Conservation (phyloP, 352 stramenopile species). For the Globisporangium abappressorium region DNA sequence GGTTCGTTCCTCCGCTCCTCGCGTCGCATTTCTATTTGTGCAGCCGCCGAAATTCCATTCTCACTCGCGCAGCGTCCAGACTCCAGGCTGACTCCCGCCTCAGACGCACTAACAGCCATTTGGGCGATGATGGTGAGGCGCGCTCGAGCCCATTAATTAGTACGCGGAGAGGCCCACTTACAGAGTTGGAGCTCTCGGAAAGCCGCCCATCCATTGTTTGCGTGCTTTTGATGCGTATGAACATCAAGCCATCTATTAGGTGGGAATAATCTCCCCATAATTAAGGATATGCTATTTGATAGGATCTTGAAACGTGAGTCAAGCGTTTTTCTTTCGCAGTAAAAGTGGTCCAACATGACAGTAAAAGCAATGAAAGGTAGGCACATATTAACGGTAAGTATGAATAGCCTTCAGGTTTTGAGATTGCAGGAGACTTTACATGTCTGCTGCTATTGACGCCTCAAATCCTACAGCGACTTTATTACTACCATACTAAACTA, state of each 20-base stretch:
- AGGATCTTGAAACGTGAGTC: background rate
- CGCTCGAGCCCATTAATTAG: background rate
- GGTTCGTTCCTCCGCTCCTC: background rate
- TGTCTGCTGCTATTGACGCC: background rate
- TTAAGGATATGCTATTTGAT: background rate
- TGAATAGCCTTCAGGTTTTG: background rate
- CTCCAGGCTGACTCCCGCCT: background rate
- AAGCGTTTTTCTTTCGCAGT: background rate
- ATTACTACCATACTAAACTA: background rate
- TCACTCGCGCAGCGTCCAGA: background rate
- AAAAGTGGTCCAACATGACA: background rate
- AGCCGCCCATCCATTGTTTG: background rate
- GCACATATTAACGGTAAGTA: background rate
- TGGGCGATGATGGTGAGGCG: background rate
- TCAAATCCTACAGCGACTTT: background rate
- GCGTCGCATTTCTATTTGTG: slow-evolving; percentile 12
- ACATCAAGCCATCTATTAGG: background rate
- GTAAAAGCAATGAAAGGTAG: background rate
- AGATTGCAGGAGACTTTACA: background rate
- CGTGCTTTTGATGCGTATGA: background rate
- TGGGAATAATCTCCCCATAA: background rate
- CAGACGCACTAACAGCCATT: background rate
- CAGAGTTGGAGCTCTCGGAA: background rate
- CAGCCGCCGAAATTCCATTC: background rate
- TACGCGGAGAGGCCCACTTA: background rate